Evolutionary conservation across 768 basidiomycete species (phyloP).

Genomic region (Agrocybe praecox): DNA sequence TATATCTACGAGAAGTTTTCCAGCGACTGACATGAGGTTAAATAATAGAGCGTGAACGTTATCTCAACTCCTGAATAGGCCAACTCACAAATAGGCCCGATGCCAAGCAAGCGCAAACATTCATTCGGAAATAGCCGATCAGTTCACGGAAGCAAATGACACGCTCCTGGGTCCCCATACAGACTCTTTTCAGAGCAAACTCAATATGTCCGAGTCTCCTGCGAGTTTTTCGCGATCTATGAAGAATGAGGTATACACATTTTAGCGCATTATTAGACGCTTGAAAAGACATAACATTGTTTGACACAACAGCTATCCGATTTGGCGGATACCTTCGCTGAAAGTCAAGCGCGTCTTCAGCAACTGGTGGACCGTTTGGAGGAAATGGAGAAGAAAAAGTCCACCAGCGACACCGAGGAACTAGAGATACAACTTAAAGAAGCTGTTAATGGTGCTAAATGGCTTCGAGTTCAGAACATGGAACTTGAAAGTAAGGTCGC

Average conservation of each 20-base stretch:
- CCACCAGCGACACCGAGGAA: slow-evolving; percentile 32
- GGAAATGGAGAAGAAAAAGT: slow-evolving; percentile 11
- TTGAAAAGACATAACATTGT: no score
- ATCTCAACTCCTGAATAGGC: neutral
- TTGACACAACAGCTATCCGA: slow-evolving; percentile 14
- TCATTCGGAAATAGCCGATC: neutral
- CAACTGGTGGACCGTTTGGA: slow-evolving; percentile 15
- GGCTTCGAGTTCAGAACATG: slow-evolving; percentile 31
- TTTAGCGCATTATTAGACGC: neutral
- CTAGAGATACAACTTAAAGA: slow-evolving; percentile 35
- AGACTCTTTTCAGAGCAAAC: neutral
- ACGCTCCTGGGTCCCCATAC: neutral
- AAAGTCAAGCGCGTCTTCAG: slow-evolving; percentile 14
- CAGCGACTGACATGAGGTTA: slow-evolving; percentile 21
- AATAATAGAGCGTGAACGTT: neutral
- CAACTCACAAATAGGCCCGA: no score
- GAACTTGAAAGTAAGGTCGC: slow-evolving; percentile 32
- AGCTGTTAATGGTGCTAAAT: slow-evolving; percentile 25
- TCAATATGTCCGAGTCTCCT: slow-evolving; percentile 11
- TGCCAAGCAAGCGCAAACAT: slow-evolving; percentile 22
- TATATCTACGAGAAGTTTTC: slow-evolving; percentile 66
- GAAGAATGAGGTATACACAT: slow-evolving; percentile 20
- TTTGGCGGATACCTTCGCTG: slow-evolving; percentile 18
- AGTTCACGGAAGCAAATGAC: slow-evolving; percentile 14
- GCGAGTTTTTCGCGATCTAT: slow-evolving; percentile 9